Percentiles rank a stretch among this genome's conserved stretches.
These are phyloP conservation scores for Rutstroemia sp. DNA, from an alignment of 2,329 filamentous ascomycete genomes.

Conservation along the genomic window DNA sequence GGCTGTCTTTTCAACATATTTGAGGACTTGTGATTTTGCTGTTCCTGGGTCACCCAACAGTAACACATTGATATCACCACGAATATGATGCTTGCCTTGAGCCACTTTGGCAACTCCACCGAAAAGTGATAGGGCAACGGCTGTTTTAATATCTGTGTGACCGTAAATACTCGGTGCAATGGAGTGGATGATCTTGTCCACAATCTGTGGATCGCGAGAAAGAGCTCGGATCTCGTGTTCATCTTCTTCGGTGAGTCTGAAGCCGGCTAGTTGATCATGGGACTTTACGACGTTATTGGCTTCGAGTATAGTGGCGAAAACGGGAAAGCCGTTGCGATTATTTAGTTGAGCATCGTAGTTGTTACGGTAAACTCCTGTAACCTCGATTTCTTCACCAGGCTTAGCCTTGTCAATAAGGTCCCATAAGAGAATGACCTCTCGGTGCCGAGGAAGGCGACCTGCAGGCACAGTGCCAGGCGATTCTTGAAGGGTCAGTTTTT, in stretches of 20 bases:
- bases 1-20: conserved; percentile 96
- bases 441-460: conserved; percentile 83
- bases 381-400: conserved; percentile 94
- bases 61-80: conserved; percentile 96
- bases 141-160: conserved; percentile 94
- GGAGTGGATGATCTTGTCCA: conserved; percentile 87
- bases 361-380: conserved; percentile 95
- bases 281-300: conserved; percentile 97
- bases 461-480: conserved; percentile 95
- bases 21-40: conserved; percentile 94
- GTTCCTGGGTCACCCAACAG: conserved; percentile 96
- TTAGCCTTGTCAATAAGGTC: conserved; percentile 96
- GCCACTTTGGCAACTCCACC: conserved; percentile 88
- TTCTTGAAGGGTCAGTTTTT: conserved; percentile 94
- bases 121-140: conserved; percentile 87
- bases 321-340: conserved; percentile 97
- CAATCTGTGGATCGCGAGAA: conserved; percentile 81
- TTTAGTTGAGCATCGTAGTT: conserved; percentile 97
- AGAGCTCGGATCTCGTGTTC: conserved; percentile 83
- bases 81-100: conserved; percentile 81
- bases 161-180: conserved; percentile 98
- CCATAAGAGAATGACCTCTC: conserved; percentile 93
- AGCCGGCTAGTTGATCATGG: conserved; percentile 94
- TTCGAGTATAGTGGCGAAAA: conserved; percentile 95
- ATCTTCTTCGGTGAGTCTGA: conserved; percentile 90